Conservation (phyloP, 1,284 basidiomycete genomes). For the Agaricales sp. region DNA sequence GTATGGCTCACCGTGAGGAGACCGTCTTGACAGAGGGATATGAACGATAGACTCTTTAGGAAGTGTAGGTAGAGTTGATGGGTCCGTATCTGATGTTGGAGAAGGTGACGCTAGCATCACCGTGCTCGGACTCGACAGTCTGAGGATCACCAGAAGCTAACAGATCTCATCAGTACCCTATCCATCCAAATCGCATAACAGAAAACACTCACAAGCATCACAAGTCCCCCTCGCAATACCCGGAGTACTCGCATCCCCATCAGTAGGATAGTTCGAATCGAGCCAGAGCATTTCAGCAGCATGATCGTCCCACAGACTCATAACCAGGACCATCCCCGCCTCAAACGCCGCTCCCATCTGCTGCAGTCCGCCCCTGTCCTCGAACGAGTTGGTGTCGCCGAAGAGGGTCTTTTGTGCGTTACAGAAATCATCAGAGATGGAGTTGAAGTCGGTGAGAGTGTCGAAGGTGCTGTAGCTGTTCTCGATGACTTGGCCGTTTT, state of each 20-base stretch:
- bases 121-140: no score
- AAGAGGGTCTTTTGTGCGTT: conserved; percentile 28
- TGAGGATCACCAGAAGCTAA: no score
- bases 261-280: conserved; percentile 28
- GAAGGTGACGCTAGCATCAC: no score
- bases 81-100: no score
- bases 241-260: conserved; percentile 18
- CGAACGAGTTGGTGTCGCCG: conserved; percentile 35
- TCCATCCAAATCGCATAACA: no score
- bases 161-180: no score
- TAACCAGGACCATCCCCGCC: conserved; percentile 30
- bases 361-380: conserved; percentile 28
- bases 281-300: conserved; percentile 37
- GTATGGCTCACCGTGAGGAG: no score
- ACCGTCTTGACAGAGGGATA: no score
- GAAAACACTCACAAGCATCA: background rate
- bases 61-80: no score
- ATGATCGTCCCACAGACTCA: conserved; percentile 48
- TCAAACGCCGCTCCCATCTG: conserved; percentile 24
- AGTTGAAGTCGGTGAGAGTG: conserved; percentile 22
- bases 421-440: conserved; percentile 31
- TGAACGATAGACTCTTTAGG: no score
- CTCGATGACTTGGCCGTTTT: conserved; percentile 23
- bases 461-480: background rate
- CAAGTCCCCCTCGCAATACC: conserved; percentile 16